Percentiles rank a stretch among this genome's conserved stretches.
phyloP scores from a whole-genome alignment of 345 rosid genomes.

The Boechera retrofracta region DNA sequence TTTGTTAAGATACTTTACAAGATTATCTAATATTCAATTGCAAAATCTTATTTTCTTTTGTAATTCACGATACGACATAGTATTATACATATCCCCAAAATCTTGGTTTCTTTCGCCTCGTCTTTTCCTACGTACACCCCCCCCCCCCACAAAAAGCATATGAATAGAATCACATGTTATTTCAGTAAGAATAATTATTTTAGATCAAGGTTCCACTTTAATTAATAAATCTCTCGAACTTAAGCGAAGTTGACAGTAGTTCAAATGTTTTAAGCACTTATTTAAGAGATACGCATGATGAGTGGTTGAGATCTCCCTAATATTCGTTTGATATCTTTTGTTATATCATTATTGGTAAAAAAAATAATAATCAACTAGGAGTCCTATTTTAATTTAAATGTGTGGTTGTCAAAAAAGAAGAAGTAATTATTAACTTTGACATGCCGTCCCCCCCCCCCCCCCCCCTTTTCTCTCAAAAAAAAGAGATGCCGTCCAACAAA shows the following conservation, averaged over 20 bases:
- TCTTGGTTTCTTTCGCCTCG: slow-evolving; percentile 31
- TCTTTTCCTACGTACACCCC: slow-evolving; percentile 9
- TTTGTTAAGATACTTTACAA: background rate
- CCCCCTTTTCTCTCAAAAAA: background rate
- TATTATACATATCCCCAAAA: slow-evolving; percentile 39
- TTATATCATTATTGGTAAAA: slow-evolving; percentile 25
- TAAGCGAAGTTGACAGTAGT: slow-evolving; percentile 37
- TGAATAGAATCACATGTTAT: slow-evolving; percentile 1
- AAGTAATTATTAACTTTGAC: background rate
- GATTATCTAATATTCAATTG: slow-evolving; percentile 24
- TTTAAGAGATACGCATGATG: slow-evolving; percentile 40
- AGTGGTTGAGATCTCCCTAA: slow-evolving; percentile 44
- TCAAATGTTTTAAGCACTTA: slow-evolving; percentile 32
- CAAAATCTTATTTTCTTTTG: slow-evolving; percentile 27
- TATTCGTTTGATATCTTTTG: slow-evolving; percentile 43
- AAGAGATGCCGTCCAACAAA: slow-evolving; percentile 32
- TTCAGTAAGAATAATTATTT: background rate
- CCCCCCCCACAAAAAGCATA: background rate
- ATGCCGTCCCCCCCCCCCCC: too few relatives aligned
- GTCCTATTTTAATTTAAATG: background rate
- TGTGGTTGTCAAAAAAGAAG: background rate
- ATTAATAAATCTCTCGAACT: slow-evolving; percentile 18
- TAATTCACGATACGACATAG: slow-evolving; percentile 22
- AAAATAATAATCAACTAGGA: background rate
- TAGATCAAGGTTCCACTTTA: slow-evolving; percentile 16